Evolutionary conservation across 1,284 basidiomycete species (phyloP), one percentile per base, ranked within the genome.

Genomic region (Malassezia restricta): DNA sequence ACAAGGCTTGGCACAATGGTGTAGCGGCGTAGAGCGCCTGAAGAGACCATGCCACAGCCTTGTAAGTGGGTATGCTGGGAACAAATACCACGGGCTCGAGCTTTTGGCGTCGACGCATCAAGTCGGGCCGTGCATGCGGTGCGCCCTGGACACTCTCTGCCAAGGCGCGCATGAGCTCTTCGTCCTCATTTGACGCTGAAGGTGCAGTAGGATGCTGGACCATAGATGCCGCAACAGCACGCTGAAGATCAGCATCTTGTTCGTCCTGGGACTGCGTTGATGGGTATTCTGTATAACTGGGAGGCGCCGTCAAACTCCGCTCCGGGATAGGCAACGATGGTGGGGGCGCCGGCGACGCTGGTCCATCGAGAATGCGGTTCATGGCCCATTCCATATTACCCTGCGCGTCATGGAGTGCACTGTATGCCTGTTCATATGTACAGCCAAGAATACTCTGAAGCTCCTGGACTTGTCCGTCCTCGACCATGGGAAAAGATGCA

Each of bases 331-430:
- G 44, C 27, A 31, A 33, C 7, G 24, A 32, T 17, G 29, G 28
- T 11, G 31, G 14, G 8, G 49, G 35, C 39, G 43, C 20, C 17
- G 5, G 15, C 12, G 43, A 8, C 5, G 35, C 14, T 17, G 33
- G 31, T 15, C 14, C 29, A 40, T 55, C 53, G 17, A 55, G 32
- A 11, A 50, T 12, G 5, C 42, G 29, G 24, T 55, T 55, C 53
- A 55, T 55, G 11, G 53, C 53, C n/a, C 38, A 24, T 12, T 55
- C 53, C 38, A 55, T 32, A 27, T 50, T 43, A 8, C 45, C 46
- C 6, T 32, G 28, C 3, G 47, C 20, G 20, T 47, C 52, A 14
- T n/a, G 32, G 1, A 55, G 31, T 9, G 43, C 48, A 6, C 28
- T 24, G 9, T 8, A 6, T 7, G 53, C 53, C 30, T 46, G 42